These are phyloP conservation scores for Cnidoscolus chayamansa DNA, from an alignment of 441 rosid genomes.

Conservation along the genomic window DNA sequence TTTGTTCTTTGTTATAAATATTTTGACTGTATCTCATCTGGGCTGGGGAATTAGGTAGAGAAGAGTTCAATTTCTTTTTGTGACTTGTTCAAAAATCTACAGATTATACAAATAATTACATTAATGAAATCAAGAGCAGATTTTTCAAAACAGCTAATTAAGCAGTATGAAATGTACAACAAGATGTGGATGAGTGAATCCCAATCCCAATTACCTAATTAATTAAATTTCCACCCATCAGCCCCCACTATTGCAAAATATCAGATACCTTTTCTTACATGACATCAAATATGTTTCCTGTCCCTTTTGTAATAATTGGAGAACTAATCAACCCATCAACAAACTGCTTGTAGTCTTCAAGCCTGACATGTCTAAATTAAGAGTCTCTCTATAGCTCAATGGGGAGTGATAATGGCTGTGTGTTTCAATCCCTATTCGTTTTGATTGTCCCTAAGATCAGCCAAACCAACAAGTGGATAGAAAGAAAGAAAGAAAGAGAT, in stretches of 20 bases:
- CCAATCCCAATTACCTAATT: neutral
- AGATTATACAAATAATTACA: neutral
- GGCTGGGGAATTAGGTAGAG: neutral
- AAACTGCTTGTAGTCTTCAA: neutral
- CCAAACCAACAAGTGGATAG: too few species aligned
- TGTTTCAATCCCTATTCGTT: too few species aligned
- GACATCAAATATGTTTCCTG: neutral
- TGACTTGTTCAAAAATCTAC: neutral
- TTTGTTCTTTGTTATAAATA: constrained; percentile 4
- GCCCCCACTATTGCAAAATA: neutral
- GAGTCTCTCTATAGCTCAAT: too few species aligned
- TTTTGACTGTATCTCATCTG: neutral
- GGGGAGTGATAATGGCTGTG: too few species aligned
- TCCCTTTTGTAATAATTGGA: neutral
- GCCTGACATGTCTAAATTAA: neutral
- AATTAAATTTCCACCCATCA: neutral
- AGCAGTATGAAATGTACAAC: constrained; percentile 18
- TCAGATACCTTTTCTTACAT: neutral
- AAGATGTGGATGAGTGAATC: neutral
- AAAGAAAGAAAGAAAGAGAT: too few species aligned
- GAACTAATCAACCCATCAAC: neutral
- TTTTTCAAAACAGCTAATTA: constrained; percentile 33
- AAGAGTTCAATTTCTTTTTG: neutral
- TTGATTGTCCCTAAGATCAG: too few species aligned
- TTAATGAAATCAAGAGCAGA: neutral